Conservation (phyloP, 345 rosid genomes). For the Gossypioides kirkii region DNA sequence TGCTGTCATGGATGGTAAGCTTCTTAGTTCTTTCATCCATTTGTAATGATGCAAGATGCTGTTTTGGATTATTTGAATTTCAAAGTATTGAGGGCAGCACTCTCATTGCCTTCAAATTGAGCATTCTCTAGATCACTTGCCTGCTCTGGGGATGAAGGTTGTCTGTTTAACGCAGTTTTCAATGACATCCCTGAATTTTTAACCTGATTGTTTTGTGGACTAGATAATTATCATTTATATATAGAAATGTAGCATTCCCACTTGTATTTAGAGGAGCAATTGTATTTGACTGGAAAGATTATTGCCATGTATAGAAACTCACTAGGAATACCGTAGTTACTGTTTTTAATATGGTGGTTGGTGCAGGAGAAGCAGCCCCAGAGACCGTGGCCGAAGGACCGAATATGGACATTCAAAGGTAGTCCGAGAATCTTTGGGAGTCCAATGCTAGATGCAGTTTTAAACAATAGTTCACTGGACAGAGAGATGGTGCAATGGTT, state of each 20-base stretch:
- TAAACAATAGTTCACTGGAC: constrained; percentile 49
- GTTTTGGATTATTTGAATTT: not conserved
- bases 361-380: constrained; percentile 81
- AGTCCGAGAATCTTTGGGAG: constrained; percentile 61
- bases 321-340: not conserved
- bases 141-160: not conserved
- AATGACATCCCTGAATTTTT: not conserved
- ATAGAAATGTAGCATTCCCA: not conserved
- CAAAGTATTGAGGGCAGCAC: not conserved
- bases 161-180: not conserved
- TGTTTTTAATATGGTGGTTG: not conserved
- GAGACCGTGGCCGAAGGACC: constrained; percentile 91
- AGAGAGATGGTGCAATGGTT: constrained; percentile 91
- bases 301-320: not conserved
- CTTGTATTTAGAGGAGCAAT: not conserved
- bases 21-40: not conserved
- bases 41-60: not conserved
- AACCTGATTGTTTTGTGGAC: not conserved
- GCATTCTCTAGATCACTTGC: not conserved
- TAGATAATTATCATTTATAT: not conserved
- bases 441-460: constrained; percentile 87
- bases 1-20: constrained; percentile 86
- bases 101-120: not conserved
- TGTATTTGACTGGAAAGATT: not conserved
- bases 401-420: constrained; percentile 80